phyloP scores from a whole-genome alignment of 257 asterid species.

The Ophiorrhiza pumila region DNA sequence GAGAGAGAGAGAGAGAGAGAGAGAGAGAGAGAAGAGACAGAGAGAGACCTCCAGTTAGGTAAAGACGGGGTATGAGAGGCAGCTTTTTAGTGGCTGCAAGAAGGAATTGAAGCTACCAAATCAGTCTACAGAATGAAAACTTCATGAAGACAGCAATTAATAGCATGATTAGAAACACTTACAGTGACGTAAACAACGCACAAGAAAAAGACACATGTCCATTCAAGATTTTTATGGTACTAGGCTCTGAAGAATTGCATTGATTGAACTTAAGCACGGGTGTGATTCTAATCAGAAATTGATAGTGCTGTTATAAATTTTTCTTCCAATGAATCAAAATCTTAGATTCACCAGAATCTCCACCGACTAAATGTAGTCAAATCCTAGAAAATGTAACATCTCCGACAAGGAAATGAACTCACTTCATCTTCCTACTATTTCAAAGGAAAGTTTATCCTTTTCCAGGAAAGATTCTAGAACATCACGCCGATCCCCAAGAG shows the following conservation, averaged over 20 bases:
- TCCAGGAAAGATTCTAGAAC: background rate
- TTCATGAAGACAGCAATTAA: background rate
- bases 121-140: background rate
- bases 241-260: background rate
- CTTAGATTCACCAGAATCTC: background rate
- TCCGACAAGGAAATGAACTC: background rate
- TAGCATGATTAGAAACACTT: background rate
- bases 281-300: background rate
- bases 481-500: background rate
- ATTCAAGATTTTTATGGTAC: background rate
- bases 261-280: background rate
- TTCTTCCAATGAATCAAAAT: background rate
- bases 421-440: background rate
- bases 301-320: background rate
- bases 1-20: background rate
- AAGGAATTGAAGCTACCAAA: conserved; percentile 16
- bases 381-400: background rate
- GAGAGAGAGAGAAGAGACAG: background rate
- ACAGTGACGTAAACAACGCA: background rate
- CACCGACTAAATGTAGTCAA: background rate
- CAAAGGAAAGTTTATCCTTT: background rate
- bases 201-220: background rate
- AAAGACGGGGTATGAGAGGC: conserved; percentile 19
- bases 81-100: conserved; percentile 52
- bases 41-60: conserved; percentile 45